Percentiles rank a stretch among this genome's conserved stretches.
phyloP scores from a whole-genome alignment of 1,139 yeast genomes.

The Kurtzmaniella quercitrusa region DNA sequence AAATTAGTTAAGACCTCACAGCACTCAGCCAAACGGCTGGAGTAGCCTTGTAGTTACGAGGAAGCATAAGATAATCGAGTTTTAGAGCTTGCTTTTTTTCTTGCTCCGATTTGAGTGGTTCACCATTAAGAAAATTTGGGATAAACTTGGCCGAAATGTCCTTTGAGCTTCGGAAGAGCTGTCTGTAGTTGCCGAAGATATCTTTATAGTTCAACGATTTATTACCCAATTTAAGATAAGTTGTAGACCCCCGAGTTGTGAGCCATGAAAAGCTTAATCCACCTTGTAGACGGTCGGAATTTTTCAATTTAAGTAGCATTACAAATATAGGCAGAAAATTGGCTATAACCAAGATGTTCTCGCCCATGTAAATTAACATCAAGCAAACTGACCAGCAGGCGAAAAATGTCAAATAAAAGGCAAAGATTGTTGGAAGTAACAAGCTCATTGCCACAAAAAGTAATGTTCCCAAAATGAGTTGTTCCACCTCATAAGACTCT shows the following conservation, averaged over 20 bases:
- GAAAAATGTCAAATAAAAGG: slow-evolving; percentile 78
- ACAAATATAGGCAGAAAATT: slow-evolving; percentile 89
- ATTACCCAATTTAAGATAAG: slow-evolving; percentile 31
- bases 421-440: slow-evolving; percentile 80
- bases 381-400: slow-evolving; percentile 52
- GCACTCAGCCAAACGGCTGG: slow-evolving; percentile 27
- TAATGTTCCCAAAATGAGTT: slow-evolving; percentile 81
- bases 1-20: not conserved
- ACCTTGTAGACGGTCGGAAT: slow-evolving; percentile 85
- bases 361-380: slow-evolving; percentile 49
- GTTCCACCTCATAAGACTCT: slow-evolving; percentile 72
- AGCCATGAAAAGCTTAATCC: slow-evolving; percentile 54
- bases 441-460: slow-evolving; percentile 76
- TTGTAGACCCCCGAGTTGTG: slow-evolving; percentile 13
- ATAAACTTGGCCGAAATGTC: slow-evolving; percentile 26
- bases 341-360: slow-evolving; percentile 58
- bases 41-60: slow-evolving; percentile 30
- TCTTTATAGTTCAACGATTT: slow-evolving; percentile 37
- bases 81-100: slow-evolving; percentile 24
- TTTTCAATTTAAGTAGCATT: slow-evolving; percentile 71
- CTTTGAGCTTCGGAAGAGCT: slow-evolving; percentile 28
- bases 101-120: slow-evolving; percentile 25
- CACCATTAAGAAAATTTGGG: slow-evolving; percentile 29
- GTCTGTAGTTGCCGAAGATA: slow-evolving; percentile 33
- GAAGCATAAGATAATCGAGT: slow-evolving; percentile 41